Conservation (phyloP, 1,284 basidiomycete genomes). For the Anthracocystis walkeri region DNA sequence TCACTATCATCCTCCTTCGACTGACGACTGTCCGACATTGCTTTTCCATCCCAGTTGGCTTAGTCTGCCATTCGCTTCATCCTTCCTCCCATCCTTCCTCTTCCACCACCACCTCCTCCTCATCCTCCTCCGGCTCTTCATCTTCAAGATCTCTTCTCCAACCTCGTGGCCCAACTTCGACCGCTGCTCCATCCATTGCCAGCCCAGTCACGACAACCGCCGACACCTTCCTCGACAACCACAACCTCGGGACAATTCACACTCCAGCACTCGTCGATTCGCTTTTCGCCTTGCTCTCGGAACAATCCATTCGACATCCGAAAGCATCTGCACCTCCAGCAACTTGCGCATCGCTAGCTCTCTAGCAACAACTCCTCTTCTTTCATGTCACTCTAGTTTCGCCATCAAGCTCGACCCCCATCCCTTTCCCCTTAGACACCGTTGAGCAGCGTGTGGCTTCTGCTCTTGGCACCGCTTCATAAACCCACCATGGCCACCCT, state of each 20-base stretch:
- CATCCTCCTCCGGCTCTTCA: background rate
- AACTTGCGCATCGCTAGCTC: background rate
- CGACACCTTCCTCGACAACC: background rate
- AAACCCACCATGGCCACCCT: conserved; percentile 36
- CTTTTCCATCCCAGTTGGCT: background rate
- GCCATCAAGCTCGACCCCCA: background rate
- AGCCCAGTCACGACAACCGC: background rate
- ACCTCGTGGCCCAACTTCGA: background rate
- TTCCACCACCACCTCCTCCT: background rate
- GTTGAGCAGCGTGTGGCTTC: background rate
- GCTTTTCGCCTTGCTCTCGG: background rate
- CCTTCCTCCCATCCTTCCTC: background rate
- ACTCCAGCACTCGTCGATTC: background rate
- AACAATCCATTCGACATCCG: background rate
- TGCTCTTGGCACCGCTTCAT: background rate
- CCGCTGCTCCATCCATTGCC: conserved; percentile 1
- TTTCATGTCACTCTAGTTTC: conserved; percentile 15
- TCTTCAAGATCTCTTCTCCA: background rate
- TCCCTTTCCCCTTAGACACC: conserved; percentile 1
- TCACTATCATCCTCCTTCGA: conserved; percentile 8
- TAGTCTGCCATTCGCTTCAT: background rate
- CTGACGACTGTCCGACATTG: too few species aligned
- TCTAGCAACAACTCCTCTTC: background rate
- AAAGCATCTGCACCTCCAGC: conserved; percentile 1
- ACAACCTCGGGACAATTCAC: background rate